phyloP scores from a whole-genome alignment of 2,329 filamentous ascomycete species.

The Aspergillus felis region DNA sequence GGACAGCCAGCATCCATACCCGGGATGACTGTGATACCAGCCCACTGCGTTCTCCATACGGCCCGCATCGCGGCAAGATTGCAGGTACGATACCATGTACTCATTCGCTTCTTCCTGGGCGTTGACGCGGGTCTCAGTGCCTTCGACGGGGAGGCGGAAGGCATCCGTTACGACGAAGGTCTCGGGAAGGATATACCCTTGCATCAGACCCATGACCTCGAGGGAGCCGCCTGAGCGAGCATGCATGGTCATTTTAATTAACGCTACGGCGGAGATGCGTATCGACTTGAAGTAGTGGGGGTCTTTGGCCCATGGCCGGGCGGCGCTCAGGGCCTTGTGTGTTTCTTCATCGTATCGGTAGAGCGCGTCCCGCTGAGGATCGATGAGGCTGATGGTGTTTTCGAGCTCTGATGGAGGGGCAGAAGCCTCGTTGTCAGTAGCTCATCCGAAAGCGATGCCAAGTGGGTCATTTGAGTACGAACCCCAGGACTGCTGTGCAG shows the following conservation, averaged over 20 bases:
- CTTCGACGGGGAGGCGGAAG: conserved; percentile 89
- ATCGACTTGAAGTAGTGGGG: conserved; percentile 89
- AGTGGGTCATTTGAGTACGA: conserved; percentile 11
- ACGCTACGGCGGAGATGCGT: conserved; percentile 85
- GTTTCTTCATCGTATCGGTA: conserved; percentile 73
- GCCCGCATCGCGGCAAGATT: conserved; percentile 69
- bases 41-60: conserved; percentile 88
- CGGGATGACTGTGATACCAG: conserved; percentile 97
- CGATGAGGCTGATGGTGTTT: conserved; percentile 78
- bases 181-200: conserved; percentile 82
- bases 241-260: conserved; percentile 99
- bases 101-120: conserved; percentile 94
- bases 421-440: conserved; percentile 7
- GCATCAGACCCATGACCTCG: conserved; percentile 98
- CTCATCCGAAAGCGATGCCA: background rate
- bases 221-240: conserved; percentile 88
- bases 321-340: conserved; percentile 62
- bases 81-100: conserved; percentile 86
- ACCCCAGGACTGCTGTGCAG: conserved; percentile 61
- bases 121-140: conserved; percentile 97
- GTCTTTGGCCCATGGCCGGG: conserved; percentile 72
- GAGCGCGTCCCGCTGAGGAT: conserved; percentile 82
- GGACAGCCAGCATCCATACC: conserved; percentile 96
- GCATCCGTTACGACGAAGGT: conserved; percentile 89
- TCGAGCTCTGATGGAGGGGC: conserved; percentile 66